These are phyloP conservation scores for Fistulina hepatica DNA, from an alignment of 1,284 basidiomycete genomes.

Conservation along the genomic window DNA sequence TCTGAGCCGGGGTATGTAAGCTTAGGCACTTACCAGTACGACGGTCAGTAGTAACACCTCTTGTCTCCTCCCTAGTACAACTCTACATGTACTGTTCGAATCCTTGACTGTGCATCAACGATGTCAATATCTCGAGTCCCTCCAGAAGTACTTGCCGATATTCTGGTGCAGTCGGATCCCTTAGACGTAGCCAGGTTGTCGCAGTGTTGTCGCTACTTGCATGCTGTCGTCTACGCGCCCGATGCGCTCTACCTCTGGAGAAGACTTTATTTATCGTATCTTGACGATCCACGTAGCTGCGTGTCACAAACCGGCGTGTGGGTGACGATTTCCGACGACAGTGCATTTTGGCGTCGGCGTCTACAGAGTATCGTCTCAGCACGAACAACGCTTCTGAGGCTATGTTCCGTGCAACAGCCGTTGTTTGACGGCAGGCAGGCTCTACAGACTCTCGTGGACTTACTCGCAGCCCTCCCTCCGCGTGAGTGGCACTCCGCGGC, in stretches of 20 bases:
- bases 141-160: background rate
- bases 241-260: constrained; percentile 37
- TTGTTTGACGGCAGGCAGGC: constrained; percentile 16
- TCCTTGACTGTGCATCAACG: too few relatives aligned
- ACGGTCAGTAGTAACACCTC: too few relatives aligned
- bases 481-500: constrained; percentile 18
- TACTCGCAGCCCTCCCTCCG: constrained; percentile 21
- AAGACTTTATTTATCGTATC: constrained; percentile 41
- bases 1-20: too few relatives aligned
- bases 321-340: constrained; percentile 30
- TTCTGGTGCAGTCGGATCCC: constrained; percentile 2
- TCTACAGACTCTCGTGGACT: constrained; percentile 30
- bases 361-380: constrained; percentile 5
- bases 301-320: constrained; percentile 33
- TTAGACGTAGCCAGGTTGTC: background rate
- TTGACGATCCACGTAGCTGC: constrained; percentile 48
- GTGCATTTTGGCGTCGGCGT: background rate
- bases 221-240: background rate
- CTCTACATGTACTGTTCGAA: too few relatives aligned
- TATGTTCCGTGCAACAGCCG: constrained; percentile 29
- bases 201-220: background rate
- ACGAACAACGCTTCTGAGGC: constrained; percentile 25
- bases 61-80: too few relatives aligned
- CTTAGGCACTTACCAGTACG: too few relatives aligned
- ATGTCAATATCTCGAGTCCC: too few relatives aligned